A percentile compares a stretch with the other conserved stretches of the same genome.
These are phyloP conservation scores for Curvularia hawaiiensis DNA, from an alignment of 2,329 filamentous ascomycete species.

Conservation along the genomic window DNA sequence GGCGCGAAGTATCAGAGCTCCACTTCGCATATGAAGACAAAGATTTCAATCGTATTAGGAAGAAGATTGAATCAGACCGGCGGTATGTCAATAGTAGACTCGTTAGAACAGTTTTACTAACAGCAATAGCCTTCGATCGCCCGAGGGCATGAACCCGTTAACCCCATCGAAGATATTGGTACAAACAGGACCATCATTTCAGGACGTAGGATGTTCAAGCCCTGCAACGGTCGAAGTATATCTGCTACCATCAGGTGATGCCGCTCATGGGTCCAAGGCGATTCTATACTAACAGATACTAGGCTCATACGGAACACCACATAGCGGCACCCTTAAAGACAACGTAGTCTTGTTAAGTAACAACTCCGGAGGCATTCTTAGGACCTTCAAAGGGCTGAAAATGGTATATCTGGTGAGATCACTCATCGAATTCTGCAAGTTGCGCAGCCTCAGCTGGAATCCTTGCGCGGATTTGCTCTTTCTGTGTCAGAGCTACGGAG, in stretches of 20 bases:
- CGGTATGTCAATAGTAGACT: conserved; percentile 23
- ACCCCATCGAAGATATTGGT: conserved; percentile 39
- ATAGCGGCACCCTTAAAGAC: conserved; percentile 27
- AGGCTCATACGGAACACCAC: conserved; percentile 39
- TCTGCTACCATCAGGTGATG: conserved; percentile 38
- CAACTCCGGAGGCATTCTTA: conserved; percentile 28
- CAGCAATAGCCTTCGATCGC: conserved; percentile 29
- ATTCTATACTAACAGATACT: conserved; percentile 8
- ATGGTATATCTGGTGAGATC: conserved; percentile 38
- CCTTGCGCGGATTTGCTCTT: conserved; percentile 37
- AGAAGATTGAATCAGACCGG: conserved; percentile 34
- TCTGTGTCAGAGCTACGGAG: conserved; percentile 34
- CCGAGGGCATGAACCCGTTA: conserved; percentile 38
- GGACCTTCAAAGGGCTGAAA: conserved; percentile 38
- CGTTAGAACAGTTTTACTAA: conserved; percentile 17
- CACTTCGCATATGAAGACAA: conserved; percentile 43
- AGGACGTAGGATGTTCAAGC: conserved; percentile 33
- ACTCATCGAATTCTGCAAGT: conserved; percentile 31
- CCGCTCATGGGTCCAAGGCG: not conserved
- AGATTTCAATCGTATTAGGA: conserved; percentile 36
- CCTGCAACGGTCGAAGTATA: conserved; percentile 38
- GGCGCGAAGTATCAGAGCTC: conserved; percentile 38
- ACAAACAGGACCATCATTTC: conserved; percentile 39
- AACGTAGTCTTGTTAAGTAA: conserved; percentile 36
- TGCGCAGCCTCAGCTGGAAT: conserved; percentile 36